Base-by-base conservation (phyloP, 2,329 filamentous ascomycete genomes). In the Torrubiella hemipterigena region DNA sequence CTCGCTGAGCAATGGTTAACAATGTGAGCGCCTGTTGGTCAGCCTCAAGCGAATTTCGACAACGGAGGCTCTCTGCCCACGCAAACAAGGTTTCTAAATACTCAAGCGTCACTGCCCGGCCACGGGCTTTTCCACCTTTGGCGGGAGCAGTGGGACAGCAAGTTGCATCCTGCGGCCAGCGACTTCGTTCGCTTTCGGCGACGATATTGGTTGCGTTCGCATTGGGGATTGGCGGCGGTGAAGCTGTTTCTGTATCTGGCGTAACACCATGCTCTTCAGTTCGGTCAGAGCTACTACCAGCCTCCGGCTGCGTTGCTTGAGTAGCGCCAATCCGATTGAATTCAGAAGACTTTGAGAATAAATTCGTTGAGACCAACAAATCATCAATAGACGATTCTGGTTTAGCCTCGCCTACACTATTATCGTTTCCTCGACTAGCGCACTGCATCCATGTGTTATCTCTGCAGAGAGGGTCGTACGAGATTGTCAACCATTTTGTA, bases 381-480 rank as follows among this genome's bases (percentile, higher is more conserved):
- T 29, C 17, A n/a, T 29, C 20, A 9, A 5, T 12, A 4, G 13
- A 20, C 15, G 25, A 17, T 9, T 15, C 4, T 9, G 19, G 10
- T 18, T 4, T 18, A 16, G 17, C 9, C 15, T 6, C 5, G 4
- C 14, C 21, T n/a, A 23, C 29, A 9, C 20, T n/a, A 5, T 23
- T 31, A 21, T 19, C 24, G 9, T 16, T n/a, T 17, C 7, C 10
- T 13, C 16, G 12, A 6, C 8, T n/a, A 22, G 8, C n/a, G 27
- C 32, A 33, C 7, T 33, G 27, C 32, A 33, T 33, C 32, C 32
- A 33, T 1, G 32, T 30, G 30, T 33, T 33, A 13, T 33, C 32
- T 18, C 32, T 24, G 10, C 17, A 13, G 15, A 33, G 17, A 12
- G 32, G 32, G 25, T 33, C 32, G 17, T 29, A 33, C 26, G 27